A percentile compares a stretch with the other conserved stretches of the same genome.
These are phyloP conservation scores for Wickerhamiella qilinensis DNA, from an alignment of 805 yeast genomes.

Conservation along the genomic window DNA sequence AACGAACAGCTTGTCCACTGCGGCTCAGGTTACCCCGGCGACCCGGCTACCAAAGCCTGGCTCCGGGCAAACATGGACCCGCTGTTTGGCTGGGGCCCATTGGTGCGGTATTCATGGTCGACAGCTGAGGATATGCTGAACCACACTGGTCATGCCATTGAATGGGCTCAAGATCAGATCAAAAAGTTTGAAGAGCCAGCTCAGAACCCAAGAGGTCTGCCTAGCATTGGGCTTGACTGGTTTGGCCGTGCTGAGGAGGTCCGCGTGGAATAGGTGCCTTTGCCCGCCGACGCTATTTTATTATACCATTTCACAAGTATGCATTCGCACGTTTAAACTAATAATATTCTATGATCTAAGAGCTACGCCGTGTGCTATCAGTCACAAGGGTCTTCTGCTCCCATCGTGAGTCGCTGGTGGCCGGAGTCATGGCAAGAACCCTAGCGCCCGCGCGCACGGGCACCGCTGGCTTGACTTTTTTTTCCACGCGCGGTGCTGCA, in stretches of 20 bases:
- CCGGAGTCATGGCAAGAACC: too few species aligned
- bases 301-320: too few species aligned
- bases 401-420: too few species aligned
- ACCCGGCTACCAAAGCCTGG: slow-evolving; percentile 77
- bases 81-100: slow-evolving; percentile 72
- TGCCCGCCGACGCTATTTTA: too few species aligned
- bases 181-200: neutral
- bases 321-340: neutral
- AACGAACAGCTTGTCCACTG: slow-evolving; percentile 25
- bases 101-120: slow-evolving; percentile 85
- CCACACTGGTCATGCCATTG: slow-evolving; percentile 36
- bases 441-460: too few species aligned
- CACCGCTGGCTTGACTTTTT: too few species aligned
- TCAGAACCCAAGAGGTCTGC: neutral
- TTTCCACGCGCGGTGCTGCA: too few species aligned
- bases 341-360: too few species aligned
- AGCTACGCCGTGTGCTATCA: too few species aligned
- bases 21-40: slow-evolving; percentile 94
- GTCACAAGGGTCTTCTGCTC: too few species aligned
- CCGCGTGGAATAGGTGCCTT: neutral
- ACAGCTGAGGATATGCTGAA: slow-evolving; percentile 64
- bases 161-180: slow-evolving; percentile 38
- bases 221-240: neutral
- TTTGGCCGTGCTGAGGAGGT: neutral
- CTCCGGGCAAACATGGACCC: slow-evolving; percentile 43